Evolutionary conservation across 495 filamentous ascomycete species (phyloP).

Genomic region (Aspergillus kassunensis): DNA sequence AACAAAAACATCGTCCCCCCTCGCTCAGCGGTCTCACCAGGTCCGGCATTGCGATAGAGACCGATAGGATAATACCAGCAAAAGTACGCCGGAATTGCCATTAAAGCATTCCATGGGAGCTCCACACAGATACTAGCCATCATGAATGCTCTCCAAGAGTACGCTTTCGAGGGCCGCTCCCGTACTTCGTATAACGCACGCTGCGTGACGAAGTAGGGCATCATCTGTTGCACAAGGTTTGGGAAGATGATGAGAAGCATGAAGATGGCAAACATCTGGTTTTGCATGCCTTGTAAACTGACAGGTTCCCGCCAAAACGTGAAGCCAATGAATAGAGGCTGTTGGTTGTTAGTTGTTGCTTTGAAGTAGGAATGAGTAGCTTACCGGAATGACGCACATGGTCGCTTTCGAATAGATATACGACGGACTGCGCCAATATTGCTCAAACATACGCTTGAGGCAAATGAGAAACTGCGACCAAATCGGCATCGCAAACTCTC

Average conservation of each 20-base stretch:
- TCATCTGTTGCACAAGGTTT: slow-evolving; percentile 74
- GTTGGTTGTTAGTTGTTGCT: slow-evolving; percentile 28
- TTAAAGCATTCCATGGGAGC: slow-evolving; percentile 69
- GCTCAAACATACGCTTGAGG: slow-evolving; percentile 66
- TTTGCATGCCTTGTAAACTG: slow-evolving; percentile 74
- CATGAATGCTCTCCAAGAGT: slow-evolving; percentile 81
- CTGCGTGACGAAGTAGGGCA: slow-evolving; percentile 78
- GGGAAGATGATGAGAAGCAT: slow-evolving; percentile 75
- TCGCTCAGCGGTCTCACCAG: slow-evolving; percentile 53
- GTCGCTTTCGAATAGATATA: slow-evolving; percentile 77
- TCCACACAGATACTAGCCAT: slow-evolving; percentile 72
- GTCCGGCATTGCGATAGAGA: slow-evolving; percentile 62
- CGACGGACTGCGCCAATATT: slow-evolving; percentile 83
- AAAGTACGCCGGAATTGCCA: slow-evolving; percentile 65
- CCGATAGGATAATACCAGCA: slow-evolving; percentile 82
- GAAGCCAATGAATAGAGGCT: slow-evolving; percentile 81
- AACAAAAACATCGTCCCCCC: slow-evolving; percentile 64
- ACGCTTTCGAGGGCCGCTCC: slow-evolving; percentile 79
- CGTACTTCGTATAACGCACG: slow-evolving; percentile 79
- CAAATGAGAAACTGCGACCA: slow-evolving; percentile 45
- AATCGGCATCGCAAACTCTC: slow-evolving; percentile 50
- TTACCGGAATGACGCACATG: slow-evolving; percentile 42
- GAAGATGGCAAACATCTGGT: slow-evolving; percentile 85
- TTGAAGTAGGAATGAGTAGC: slow-evolving; percentile 1
- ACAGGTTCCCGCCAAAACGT: slow-evolving; percentile 74